These are phyloP conservation scores for Boletus barrowsii DNA, from an alignment of 768 basidiomycete species.

Conservation along the genomic window DNA sequence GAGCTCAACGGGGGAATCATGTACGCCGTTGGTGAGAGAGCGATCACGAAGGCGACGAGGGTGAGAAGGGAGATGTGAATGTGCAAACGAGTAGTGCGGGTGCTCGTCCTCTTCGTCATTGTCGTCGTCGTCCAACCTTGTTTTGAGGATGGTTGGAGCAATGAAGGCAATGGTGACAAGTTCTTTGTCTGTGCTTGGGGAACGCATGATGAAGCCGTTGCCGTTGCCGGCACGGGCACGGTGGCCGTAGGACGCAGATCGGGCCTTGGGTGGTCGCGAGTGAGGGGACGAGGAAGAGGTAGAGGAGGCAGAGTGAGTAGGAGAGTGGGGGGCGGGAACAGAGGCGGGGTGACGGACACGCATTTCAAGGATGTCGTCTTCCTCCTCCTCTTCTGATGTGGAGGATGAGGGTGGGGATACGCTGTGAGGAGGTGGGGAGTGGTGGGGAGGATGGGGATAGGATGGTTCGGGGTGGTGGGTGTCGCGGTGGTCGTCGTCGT, in stretches of 20 bases:
- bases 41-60: slow-evolving; percentile 1
- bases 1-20: slow-evolving; percentile 59
- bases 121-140: slow-evolving; percentile 54
- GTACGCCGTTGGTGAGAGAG: slow-evolving; percentile 24
- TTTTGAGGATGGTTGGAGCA: slow-evolving; percentile 85
- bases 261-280: slow-evolving; percentile 29
- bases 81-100: slow-evolving; percentile 10
- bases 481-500: slow-evolving; percentile 13
- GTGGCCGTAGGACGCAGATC: slow-evolving; percentile 28
- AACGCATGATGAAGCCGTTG: slow-evolving; percentile 41
- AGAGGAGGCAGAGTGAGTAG: slow-evolving; percentile 37
- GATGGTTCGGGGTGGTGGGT: slow-evolving; percentile 7
- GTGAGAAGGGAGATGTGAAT: slow-evolving; percentile 11
- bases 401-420: slow-evolving; percentile 31
- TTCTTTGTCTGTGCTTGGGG: slow-evolving; percentile 41
- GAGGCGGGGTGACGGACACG: slow-evolving; percentile 36
- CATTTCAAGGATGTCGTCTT: slow-evolving; percentile 65
- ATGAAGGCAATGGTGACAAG: slow-evolving; percentile 70
- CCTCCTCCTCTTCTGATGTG: slow-evolving; percentile 40
- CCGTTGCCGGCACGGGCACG: slow-evolving; percentile 39
- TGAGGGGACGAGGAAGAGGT: slow-evolving; percentile 21
- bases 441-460: slow-evolving; percentile 22
- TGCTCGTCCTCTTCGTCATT: slow-evolving; percentile 46
- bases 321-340: slow-evolving; percentile 30
- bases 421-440: slow-evolving; percentile 21